phyloP scores from a whole-genome alignment of 2,329 filamentous ascomycete genomes.

The Chrysosporium keratinophilum region DNA sequence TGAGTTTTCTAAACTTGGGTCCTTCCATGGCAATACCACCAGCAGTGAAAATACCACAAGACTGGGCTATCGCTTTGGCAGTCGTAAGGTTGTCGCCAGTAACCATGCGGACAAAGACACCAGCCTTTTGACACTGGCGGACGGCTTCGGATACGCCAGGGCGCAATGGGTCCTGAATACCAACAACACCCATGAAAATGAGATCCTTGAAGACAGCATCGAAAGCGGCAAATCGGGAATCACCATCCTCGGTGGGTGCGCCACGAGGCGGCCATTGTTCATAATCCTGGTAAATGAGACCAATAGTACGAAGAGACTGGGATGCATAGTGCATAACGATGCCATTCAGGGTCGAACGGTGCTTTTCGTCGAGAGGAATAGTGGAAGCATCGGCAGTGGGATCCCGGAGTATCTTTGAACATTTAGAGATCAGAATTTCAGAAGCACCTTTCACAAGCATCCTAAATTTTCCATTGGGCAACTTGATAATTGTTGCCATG shows the following conservation, averaged over 20 bases:
- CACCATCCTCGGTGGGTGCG: constrained; percentile 48
- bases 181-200: constrained; percentile 61
- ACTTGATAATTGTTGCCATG: constrained; percentile 40
- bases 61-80: constrained; percentile 60
- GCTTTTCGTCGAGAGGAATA: constrained; percentile 23
- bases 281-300: constrained; percentile 63
- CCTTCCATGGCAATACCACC: constrained; percentile 59
- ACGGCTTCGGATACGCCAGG: constrained; percentile 59
- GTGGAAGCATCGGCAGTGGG: constrained; percentile 19
- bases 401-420: constrained; percentile 26
- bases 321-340: constrained; percentile 36
- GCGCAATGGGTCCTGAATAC: constrained; percentile 64
- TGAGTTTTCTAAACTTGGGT: constrained; percentile 53
- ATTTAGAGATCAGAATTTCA: constrained; percentile 36
- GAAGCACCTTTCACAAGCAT: constrained; percentile 42
- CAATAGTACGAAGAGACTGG: constrained; percentile 65
- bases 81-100: constrained; percentile 63
- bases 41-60: constrained; percentile 57
- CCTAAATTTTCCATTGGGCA: constrained; percentile 32
- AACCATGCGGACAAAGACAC: constrained; percentile 64
- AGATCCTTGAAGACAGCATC: constrained; percentile 60
- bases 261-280: constrained; percentile 54
- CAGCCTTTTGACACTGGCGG: constrained; percentile 54
- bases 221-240: constrained; percentile 53
- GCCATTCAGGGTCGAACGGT: constrained; percentile 22